phyloP scores from a whole-genome alignment of 1,139 yeast genomes.

The Arxiozyma heterogenica region DNA sequence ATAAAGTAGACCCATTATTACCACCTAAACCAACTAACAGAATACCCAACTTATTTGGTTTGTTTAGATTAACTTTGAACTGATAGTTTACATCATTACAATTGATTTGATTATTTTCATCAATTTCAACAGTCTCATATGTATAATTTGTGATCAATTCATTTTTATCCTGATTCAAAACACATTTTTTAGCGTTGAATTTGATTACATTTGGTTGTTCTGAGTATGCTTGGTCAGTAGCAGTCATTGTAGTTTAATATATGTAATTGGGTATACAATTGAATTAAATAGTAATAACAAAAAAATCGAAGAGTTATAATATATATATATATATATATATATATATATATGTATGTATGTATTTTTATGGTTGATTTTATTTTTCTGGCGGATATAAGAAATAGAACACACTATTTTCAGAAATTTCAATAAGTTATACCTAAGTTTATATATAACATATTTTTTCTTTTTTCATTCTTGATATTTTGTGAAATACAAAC shows the following conservation, averaged over 20 bases:
- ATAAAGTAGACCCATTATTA: slow-evolving; percentile 88
- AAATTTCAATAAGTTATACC: no score
- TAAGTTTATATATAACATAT: no score
- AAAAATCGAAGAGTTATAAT: neutral
- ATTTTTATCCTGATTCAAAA: slow-evolving; percentile 3
- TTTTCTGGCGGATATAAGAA: no score
- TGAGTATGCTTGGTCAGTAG: neutral
- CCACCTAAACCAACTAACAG: slow-evolving; percentile 94
- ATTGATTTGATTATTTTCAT: slow-evolving; percentile 18
- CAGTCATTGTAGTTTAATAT: neutral
- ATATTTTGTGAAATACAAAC: neutral
- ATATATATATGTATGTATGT: no score
- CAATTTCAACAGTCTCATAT: slow-evolving; percentile 55
- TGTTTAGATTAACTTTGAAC: slow-evolving; percentile 73
- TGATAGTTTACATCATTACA: slow-evolving; percentile 42
- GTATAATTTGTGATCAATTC: slow-evolving; percentile 48
- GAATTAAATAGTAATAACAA: no score
- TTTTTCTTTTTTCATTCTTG: no score
- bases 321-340: no score
- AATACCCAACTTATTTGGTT: slow-evolving; percentile 73
- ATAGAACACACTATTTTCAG: no score
- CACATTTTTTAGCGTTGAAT: slow-evolving; percentile 7
- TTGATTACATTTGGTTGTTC: neutral
- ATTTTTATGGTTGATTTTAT: no score
- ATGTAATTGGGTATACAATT: neutral